These are phyloP conservation scores for Phlyctochytrium planicorne DNA, from an alignment of 192 early-diverging fungal genomes.

Conservation along the genomic window DNA sequence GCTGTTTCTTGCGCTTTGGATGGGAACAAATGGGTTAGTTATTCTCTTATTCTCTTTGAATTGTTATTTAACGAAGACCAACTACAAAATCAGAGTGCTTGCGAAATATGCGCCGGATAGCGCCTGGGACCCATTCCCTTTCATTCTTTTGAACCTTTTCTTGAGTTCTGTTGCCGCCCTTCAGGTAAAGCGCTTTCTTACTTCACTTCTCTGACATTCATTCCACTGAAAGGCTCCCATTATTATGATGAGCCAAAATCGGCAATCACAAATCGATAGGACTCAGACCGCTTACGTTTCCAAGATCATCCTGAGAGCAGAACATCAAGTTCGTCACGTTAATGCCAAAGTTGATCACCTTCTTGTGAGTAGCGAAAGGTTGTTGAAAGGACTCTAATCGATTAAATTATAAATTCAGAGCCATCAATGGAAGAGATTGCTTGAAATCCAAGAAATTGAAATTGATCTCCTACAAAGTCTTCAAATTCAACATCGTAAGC, in stretches of 20 bases:
- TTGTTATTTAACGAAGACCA: slow-evolving; percentile 3
- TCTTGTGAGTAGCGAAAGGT: slow-evolving; percentile 9
- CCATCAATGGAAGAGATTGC: slow-evolving; percentile 44
- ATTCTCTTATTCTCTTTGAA: not conserved
- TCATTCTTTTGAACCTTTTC: slow-evolving; percentile 47
- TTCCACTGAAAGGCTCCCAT: slow-evolving; percentile 30
- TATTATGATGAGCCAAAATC: slow-evolving; percentile 56
- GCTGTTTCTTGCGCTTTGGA: slow-evolving; percentile 30
- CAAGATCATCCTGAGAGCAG: slow-evolving; percentile 36
- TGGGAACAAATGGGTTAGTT: slow-evolving; percentile 20
- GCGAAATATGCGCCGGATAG: not conserved
- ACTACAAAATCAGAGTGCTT: slow-evolving; percentile 9
- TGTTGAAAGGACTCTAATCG: too few relatives aligned
- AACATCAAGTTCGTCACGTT: slow-evolving; percentile 43
- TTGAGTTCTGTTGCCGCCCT: slow-evolving; percentile 39
- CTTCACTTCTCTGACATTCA: not conserved
- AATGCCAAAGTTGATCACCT: slow-evolving; percentile 51
- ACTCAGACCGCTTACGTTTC: slow-evolving; percentile 37
- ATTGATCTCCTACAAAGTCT: slow-evolving; percentile 36
- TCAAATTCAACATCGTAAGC: slow-evolving; percentile 7
- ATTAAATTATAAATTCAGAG: slow-evolving; percentile 2
- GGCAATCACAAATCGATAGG: slow-evolving; percentile 38
- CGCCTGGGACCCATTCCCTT: slow-evolving; percentile 44
- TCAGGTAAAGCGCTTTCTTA: slow-evolving; percentile 20
- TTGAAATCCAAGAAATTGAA: slow-evolving; percentile 51